phyloP scores from a whole-genome alignment of 768 basidiomycete species.

The Trametes meyenii region DNA sequence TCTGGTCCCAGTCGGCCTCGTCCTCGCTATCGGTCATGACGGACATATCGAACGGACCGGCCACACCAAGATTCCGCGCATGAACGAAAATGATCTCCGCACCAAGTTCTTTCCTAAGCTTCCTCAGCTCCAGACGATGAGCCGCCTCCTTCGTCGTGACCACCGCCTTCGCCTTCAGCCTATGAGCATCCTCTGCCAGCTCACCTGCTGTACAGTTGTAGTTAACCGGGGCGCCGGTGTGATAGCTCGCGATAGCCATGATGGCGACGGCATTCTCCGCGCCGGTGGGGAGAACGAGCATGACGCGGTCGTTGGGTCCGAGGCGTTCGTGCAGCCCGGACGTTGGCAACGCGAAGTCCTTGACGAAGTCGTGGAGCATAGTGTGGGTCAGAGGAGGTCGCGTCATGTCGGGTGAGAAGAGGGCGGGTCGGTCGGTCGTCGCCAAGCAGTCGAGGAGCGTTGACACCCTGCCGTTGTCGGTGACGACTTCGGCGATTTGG shows the following conservation, averaged over 20 bases:
- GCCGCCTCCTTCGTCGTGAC: slow-evolving; percentile 44
- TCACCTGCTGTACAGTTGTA: slow-evolving; percentile 48
- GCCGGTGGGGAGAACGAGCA: slow-evolving; percentile 47
- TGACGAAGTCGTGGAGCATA: slow-evolving; percentile 41
- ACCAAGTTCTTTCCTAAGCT: slow-evolving; percentile 38
- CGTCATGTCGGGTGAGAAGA: slow-evolving; percentile 42
- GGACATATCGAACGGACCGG: slow-evolving; percentile 22
- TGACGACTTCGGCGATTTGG: slow-evolving; percentile 37
- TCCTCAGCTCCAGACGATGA: slow-evolving; percentile 41
- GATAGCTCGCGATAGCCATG: slow-evolving; percentile 45
- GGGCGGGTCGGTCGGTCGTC: slow-evolving; percentile 39
- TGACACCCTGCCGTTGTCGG: slow-evolving; percentile 32
- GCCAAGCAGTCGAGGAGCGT: slow-evolving; percentile 47
- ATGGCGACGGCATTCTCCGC: slow-evolving; percentile 50
- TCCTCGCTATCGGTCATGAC: slow-evolving; percentile 18
- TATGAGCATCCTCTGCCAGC: slow-evolving; percentile 44
- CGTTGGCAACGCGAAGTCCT: slow-evolving; percentile 43
- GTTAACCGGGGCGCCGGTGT: slow-evolving; percentile 51
- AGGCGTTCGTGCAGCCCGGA: slow-evolving; percentile 33
- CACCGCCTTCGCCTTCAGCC: slow-evolving; percentile 44
- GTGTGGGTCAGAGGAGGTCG: slow-evolving; percentile 42
- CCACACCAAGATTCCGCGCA: slow-evolving; percentile 8
- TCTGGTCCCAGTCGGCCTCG: slow-evolving; percentile 15
- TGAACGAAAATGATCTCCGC: slow-evolving; percentile 42
- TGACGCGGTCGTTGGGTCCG: slow-evolving; percentile 48